Evolutionary conservation across 2,329 filamentous ascomycete genomes (phyloP), one percentile per base, ranked within the genome.

Genomic region (Aureobasidium mangrovei): DNA sequence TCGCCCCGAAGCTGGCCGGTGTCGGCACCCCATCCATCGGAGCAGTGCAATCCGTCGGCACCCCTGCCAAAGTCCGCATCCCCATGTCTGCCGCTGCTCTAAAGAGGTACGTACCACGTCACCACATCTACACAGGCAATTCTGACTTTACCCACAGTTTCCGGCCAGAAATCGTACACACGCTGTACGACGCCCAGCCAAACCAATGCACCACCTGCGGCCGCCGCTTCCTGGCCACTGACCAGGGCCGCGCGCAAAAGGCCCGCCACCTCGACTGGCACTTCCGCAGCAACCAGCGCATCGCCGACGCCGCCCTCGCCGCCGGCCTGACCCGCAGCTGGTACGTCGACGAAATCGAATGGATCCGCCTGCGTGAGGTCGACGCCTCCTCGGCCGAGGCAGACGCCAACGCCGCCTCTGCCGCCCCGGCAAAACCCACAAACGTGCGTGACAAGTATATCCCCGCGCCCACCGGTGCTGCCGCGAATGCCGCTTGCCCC

Each of bases 211-310:
- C 85, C 9, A 91, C 91, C 56, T 98, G 93, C 67, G 93, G 91
- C 27, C 82, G 91, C 57, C 84, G 93, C 2, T 98, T 98, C 69
- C 79, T 79, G 53, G 80, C 81, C 4, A 87, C 88, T 46, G 81
- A 84, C 9, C 83, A 87, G 60, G 91, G 91, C 9, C 86, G 83
- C 63, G 84, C 85, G 66, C 87, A 86, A 74, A 97, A 97, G 73
- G 88, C 85, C 27, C 83, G 85, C 3, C 93, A 98, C 67, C 84
- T 98, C 76, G 93, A 98, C 70, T 98, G 93, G 93, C 93, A 98
- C 70, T 98, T 98, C 73, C 84, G 86, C 55, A 91, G 91, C 27
- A 91, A 96, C 65, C 86, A 91, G 64, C 85, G 90, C 43, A 88
- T 94, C 71, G 83, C 84, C 2, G 91, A 97, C 62, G 85, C 87